These are phyloP conservation scores for Cystofilobasidium ferigula DNA, from an alignment of 768 basidiomycete species.

Conservation along the genomic window DNA sequence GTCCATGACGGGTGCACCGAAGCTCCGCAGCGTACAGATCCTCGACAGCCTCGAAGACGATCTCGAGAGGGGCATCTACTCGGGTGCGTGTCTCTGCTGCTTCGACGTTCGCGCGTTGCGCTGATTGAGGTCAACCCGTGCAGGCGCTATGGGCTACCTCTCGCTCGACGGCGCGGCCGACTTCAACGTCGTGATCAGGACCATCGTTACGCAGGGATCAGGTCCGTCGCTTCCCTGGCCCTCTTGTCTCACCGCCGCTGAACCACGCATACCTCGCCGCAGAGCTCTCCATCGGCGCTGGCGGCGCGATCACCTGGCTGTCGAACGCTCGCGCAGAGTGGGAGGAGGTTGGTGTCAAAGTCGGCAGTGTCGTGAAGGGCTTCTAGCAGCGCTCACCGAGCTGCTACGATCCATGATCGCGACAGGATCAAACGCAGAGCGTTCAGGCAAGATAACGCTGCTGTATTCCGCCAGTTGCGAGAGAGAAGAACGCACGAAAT, in stretches of 20 bases:
- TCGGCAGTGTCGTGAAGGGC: conserved; percentile 39
- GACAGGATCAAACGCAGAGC: no score
- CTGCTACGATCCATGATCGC: neutral
- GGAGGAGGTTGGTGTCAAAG: conserved; percentile 88
- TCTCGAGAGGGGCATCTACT: conserved; percentile 63
- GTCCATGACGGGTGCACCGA: conserved; percentile 96
- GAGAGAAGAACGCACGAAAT: no score
- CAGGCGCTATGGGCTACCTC: conserved; percentile 84
- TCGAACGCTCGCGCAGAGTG: conserved; percentile 77
- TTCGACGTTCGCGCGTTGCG: no score
- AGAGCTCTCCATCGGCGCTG: conserved; percentile 57
- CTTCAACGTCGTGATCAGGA: conserved; percentile 88
- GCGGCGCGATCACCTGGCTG: conserved; percentile 91
- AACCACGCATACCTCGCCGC: neutral
- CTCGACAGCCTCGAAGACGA: conserved; percentile 64
- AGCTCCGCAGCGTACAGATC: conserved; percentile 84
- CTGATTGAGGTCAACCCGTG: neutral
- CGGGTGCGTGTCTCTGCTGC: conserved; percentile 36
- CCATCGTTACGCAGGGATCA: conserved; percentile 49
- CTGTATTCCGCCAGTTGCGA: no score
- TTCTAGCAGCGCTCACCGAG: neutral
- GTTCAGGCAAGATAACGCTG: no score
- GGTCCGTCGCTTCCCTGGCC: conserved; percentile 9
- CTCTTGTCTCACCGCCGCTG: neutral
- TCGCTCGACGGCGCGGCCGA: conserved; percentile 77